These are phyloP conservation scores for Picea abies DNA, from an alignment of 83 land plant species.

Conservation along the genomic window DNA sequence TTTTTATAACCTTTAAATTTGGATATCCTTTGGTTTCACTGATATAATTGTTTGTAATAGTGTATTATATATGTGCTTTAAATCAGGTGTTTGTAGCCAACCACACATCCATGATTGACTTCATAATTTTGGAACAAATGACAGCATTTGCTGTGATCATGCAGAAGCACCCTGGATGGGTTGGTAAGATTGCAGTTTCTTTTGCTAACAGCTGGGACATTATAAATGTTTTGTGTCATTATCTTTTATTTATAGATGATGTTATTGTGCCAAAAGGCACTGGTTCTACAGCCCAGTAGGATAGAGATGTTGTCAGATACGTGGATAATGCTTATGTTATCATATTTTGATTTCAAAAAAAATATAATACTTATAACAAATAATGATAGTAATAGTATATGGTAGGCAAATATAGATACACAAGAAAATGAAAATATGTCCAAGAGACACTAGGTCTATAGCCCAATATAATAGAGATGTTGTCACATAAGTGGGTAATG, in stretches of 20 bases:
- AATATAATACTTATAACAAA: too few relatives aligned
- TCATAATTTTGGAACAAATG: conserved; percentile 95
- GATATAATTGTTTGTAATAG: background rate
- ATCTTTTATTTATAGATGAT: background rate
- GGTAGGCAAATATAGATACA: too few relatives aligned
- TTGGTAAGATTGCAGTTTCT: conserved; percentile 66
- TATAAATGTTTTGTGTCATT: background rate
- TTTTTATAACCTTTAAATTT: background rate
- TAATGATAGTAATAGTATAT: too few relatives aligned
- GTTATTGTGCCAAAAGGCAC: background rate
- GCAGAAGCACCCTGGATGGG: conserved; percentile 99
- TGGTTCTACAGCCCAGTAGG: too few relatives aligned
- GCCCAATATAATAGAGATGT: too few relatives aligned
- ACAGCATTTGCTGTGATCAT: conserved; percentile 99
- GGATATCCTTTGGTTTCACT: background rate
- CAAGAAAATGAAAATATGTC: too few relatives aligned
- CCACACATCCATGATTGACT: conserved; percentile 99
- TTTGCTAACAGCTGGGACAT: background rate
- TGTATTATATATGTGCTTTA: background rate
- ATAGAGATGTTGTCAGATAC: too few relatives aligned
- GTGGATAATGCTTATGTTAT: too few relatives aligned
- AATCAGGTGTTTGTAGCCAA: conserved; percentile 96
- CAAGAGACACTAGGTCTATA: too few relatives aligned
- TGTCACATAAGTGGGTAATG: too few relatives aligned
- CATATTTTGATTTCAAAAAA: too few relatives aligned